Conservation (phyloP, 1,284 basidiomycete species). For the Leucoagaricus sp. region DNA sequence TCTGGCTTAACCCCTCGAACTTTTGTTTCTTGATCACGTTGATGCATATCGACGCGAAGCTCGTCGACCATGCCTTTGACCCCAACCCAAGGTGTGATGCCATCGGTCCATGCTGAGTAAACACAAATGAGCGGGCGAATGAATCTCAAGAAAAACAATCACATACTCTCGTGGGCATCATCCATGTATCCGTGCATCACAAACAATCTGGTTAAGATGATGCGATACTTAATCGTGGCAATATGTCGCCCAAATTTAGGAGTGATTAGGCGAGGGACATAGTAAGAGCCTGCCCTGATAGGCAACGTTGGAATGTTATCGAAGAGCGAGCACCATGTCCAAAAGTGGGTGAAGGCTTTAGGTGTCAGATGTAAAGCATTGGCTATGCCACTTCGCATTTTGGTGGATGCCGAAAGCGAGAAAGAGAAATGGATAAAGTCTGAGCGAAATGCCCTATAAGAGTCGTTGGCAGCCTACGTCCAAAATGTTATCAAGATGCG, state of each 20-base stretch:
- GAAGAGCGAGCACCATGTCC: constrained; percentile 90
- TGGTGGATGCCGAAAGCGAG: constrained; percentile 73
- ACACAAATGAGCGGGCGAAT: constrained; percentile 8
- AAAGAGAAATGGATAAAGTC: constrained; percentile 94
- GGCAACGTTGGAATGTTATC: constrained; percentile 81
- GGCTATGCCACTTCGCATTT: constrained; percentile 26
- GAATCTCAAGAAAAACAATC: too few relatives aligned
- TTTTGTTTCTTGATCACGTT: constrained; percentile 82
- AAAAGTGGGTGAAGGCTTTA: constrained; percentile 88
- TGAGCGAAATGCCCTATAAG: constrained; percentile 88
- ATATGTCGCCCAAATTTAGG: constrained; percentile 91
- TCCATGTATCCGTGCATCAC: constrained; percentile 90
- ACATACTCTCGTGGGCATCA: constrained; percentile 63
- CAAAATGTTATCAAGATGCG: background rate
- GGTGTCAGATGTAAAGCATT: constrained; percentile 81
- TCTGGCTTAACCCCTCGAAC: constrained; percentile 49
- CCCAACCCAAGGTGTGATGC: constrained; percentile 81
- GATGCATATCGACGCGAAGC: constrained; percentile 91
- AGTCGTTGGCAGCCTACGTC: constrained; percentile 58
- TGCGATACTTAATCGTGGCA: constrained; percentile 92
- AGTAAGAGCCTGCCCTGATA: constrained; percentile 84
- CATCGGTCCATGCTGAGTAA: constrained; percentile 69
- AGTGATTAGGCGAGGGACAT: constrained; percentile 74
- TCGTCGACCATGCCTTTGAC: constrained; percentile 81
- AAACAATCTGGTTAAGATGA: constrained; percentile 78